A percentile compares a stretch with the other conserved stretches of the same genome.
Evolutionary conservation across 192 early-diverging fungal genomes (phyloP).

Genomic region (Gigaspora rosea): DNA sequence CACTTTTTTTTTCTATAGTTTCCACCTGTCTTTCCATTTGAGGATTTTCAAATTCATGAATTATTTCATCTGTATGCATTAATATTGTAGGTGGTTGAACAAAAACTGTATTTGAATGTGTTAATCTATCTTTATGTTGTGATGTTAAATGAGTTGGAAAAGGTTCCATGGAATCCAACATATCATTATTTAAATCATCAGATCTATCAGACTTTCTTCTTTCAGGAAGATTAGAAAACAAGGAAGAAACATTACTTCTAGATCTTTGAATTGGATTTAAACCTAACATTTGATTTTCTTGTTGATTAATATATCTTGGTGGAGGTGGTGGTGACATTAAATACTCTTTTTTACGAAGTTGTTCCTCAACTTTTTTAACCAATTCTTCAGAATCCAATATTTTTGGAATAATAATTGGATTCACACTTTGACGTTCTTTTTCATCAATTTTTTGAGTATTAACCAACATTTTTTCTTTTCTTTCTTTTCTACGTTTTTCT

Average conservation of each 20-base stretch:
- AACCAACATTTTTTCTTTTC: not conserved
- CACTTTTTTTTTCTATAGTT: not conserved
- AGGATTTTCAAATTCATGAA: too few species aligned
- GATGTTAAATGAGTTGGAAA: constrained; percentile 15
- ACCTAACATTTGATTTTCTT: not conserved
- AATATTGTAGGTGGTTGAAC: not conserved
- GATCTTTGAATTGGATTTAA: not conserved
- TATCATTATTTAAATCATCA: not conserved
- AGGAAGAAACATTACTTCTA: not conserved
- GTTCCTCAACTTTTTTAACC: not conserved
- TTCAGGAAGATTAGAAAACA: not conserved
- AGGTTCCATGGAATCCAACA: not conserved
- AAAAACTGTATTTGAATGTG: not conserved
- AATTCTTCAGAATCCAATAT: constrained; percentile 1
- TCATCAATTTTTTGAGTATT: not conserved
- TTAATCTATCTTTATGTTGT: not conserved
- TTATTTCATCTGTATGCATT: too few species aligned
- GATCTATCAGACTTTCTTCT: not conserved
- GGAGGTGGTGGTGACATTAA: not conserved
- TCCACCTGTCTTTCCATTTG: too few species aligned
- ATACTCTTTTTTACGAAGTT: constrained; percentile 4
- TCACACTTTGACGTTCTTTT: not conserved
- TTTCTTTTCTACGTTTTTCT: constrained; percentile 29
- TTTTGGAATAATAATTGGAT: not conserved
- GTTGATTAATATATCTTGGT: not conserved